Percentiles rank a stretch among this genome's conserved stretches.
phyloP scores from a whole-genome alignment of 257 asterid genomes.

The Solanum dulcamara region DNA sequence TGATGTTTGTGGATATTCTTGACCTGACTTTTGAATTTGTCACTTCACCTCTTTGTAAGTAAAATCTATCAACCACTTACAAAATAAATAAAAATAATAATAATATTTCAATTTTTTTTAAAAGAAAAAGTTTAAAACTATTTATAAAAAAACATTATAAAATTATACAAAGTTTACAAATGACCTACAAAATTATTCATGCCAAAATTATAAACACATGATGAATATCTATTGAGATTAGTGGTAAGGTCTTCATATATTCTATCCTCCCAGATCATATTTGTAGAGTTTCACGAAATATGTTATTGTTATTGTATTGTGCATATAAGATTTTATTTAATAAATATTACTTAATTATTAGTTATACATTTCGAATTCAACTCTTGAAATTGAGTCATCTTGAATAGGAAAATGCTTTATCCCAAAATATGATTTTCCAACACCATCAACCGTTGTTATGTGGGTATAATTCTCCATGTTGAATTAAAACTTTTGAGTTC shows the following conservation, averaged over 20 bases:
- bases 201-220: background rate
- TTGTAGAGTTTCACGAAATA: background rate
- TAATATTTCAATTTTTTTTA: too few species aligned
- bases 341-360: background rate
- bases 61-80: too few species aligned
- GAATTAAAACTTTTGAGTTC: background rate
- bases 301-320: too few species aligned
- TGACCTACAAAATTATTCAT: background rate
- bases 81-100: too few species aligned
- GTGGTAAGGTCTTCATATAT: too few species aligned
- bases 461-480: background rate
- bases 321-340: too few species aligned
- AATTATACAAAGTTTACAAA: too few species aligned
- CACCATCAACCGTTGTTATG: accelerated
- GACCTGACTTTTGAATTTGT: background rate
- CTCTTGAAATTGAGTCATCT: background rate
- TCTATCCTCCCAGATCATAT: too few species aligned
- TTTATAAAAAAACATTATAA: too few species aligned
- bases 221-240: background rate
- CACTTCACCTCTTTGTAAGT: background rate
- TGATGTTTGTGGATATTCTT: background rate
- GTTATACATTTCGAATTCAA: background rate
- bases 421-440: background rate
- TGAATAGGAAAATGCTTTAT: background rate
- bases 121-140: too few species aligned